Base-by-base conservation (phyloP, 768 basidiomycete species). In the Artomyces pyxidatus region DNA sequence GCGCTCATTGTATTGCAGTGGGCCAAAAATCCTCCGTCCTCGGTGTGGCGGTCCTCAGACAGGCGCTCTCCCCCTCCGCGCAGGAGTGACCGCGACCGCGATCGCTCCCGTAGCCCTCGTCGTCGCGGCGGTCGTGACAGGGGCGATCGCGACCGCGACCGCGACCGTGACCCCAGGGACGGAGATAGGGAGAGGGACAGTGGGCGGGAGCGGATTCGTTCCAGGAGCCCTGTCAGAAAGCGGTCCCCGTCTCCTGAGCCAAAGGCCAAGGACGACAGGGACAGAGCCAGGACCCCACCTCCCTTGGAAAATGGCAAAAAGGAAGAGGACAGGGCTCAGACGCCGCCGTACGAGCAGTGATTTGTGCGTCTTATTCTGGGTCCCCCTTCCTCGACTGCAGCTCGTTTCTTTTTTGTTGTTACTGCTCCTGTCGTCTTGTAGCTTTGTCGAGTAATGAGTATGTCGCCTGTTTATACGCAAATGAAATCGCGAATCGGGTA, bases 11-110 rank as follows among this genome's bases (percentile, higher is more conserved):
- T 39, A 3, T 25, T 41, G 12, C 45, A 85, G 84, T 87, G 85
- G 85, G 84, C 85, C 38, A 88, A 88, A 65, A 82, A 82, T 58
- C 87, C 87, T 50, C 88, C 87, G 4, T 87, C 84, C 37, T 75
- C 83, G n/a, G 79, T 83, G 35, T 89, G 87, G 87, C 83, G 87
- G 52, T 81, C 78, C 55, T 16, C 28, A 17, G 32, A 38, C 45
- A 70, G 82, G 57, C 73, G 77, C 50, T 68, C 73, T 38, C 69
- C 78, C 25, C 66, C 75, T 60, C 57, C 72, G 28, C 71, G 75
- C 46, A 61, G 65, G 38, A 62, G 66, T 42, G 63, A 61, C 16
- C 55, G 60, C 32, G 32, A 35, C 17, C 52, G 52, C 26, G 52
- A 54, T 19, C 52, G 52, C 17, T 51, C 49, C 17, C 52, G 78